These are phyloP conservation scores for Clathrospora elynae DNA, from an alignment of 2,329 filamentous ascomycete genomes.

Conservation along the genomic window DNA sequence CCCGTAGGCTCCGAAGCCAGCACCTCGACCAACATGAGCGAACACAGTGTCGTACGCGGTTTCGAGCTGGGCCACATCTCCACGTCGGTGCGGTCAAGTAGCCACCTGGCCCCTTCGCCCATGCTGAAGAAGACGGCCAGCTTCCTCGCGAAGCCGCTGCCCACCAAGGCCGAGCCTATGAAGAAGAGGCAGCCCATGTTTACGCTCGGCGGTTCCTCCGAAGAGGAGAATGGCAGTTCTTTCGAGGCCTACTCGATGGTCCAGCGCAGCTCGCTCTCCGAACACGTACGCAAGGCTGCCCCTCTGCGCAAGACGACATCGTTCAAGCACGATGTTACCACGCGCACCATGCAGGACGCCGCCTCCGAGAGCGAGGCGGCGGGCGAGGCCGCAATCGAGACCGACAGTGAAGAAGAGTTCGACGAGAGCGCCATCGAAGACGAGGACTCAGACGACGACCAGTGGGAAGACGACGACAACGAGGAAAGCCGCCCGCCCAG, in stretches of 20 bases:
- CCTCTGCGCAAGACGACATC: constrained; percentile 75
- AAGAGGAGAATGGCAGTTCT: constrained; percentile 82
- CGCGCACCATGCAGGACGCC: constrained; percentile 65
- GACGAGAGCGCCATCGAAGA: constrained; percentile 66
- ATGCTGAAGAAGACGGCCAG: constrained; percentile 62
- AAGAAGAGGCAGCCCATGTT: constrained; percentile 75
- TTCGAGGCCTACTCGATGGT: constrained; percentile 61
- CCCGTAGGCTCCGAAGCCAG: constrained; percentile 64
- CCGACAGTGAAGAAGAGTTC: constrained; percentile 64
- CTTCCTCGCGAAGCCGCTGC: constrained; percentile 35
- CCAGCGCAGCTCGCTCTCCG: constrained; percentile 60
- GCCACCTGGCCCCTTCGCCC: constrained; percentile 61
- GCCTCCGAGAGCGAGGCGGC: constrained; percentile 63
- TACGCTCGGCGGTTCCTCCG: constrained; percentile 78
- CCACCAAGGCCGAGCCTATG: constrained; percentile 42
- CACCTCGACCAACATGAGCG: constrained; percentile 64
- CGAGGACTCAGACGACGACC: constrained; percentile 58
- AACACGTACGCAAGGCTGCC: constrained; percentile 56
- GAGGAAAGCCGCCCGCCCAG: constrained; percentile 83
- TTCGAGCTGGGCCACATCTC: constrained; percentile 79
- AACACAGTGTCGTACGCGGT: constrained; percentile 78
- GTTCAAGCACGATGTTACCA: constrained; percentile 76
- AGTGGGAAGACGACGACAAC: constrained; percentile 66
- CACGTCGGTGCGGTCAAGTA: constrained; percentile 68
- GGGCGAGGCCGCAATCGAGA: constrained; percentile 65